phyloP scores from a whole-genome alignment of 495 filamentous ascomycete species.

The Aspergillus incahuasiensis region DNA sequence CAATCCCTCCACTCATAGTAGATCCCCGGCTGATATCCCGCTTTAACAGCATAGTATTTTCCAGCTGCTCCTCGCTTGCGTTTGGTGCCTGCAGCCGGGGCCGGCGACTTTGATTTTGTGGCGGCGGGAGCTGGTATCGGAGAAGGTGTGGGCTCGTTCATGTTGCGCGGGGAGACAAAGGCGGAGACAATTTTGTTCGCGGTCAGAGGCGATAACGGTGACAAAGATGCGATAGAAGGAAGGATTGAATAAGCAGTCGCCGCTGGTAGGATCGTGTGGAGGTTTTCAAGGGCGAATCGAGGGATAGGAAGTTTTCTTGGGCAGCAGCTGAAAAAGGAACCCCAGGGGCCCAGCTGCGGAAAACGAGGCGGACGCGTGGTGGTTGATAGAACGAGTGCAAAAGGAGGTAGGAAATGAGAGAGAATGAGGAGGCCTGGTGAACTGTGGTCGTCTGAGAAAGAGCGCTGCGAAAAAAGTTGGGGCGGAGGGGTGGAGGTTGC shows the following conservation, averaged over 20 bases:
- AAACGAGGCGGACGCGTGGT: constrained; percentile 17
- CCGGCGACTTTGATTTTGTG: constrained; percentile 29
- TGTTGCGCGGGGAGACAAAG: constrained; percentile 9
- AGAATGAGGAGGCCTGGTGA: constrained; percentile 33
- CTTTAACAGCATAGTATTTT: constrained; percentile 86
- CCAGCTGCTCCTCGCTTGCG: constrained; percentile 55
- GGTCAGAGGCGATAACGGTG: neutral
- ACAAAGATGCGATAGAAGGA: neutral
- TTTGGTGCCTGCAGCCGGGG: constrained; percentile 52
- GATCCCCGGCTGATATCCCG: constrained; percentile 75
- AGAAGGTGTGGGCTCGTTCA: constrained; percentile 38
- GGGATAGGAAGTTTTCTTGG: constrained; percentile 20
- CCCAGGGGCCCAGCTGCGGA: constrained; percentile 26
- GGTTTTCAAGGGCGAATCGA: constrained; percentile 11
- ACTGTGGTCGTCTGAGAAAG: neutral
- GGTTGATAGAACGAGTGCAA: no score
- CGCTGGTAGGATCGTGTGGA: constrained; percentile 5
- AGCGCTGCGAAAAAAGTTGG: neutral
- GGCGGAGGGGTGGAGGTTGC: neutral
- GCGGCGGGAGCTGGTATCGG: constrained; percentile 32
- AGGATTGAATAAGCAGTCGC: constrained; percentile 1
- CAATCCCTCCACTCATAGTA: constrained; percentile 82
- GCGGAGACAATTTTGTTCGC: neutral
- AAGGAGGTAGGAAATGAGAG: no score
- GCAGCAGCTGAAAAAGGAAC: constrained; percentile 30